Evolutionary conservation across 345 rosid species (phyloP), one percentile per base, ranked within the genome.

Genomic region (Populus ilicifolia): DNA sequence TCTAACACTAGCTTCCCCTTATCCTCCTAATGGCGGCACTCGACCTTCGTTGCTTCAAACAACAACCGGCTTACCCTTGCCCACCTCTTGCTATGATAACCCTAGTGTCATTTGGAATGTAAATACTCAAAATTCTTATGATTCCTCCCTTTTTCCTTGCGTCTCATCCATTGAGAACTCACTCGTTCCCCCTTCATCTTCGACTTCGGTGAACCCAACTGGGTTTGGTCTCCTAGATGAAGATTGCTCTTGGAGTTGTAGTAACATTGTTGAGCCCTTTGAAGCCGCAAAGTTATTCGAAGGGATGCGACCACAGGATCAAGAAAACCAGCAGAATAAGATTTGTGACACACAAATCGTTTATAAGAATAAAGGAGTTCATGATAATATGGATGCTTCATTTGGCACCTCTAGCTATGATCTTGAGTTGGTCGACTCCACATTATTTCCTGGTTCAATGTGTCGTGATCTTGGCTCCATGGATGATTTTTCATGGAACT

Each of bases 401-500:
- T 82, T 86, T 59, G 89, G 78, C 48, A 44, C 80, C 50, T 73
- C 75, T 69, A 78, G 76, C 76, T 86, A 82, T 68, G 83, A 84
- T 73, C 70, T 82, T 35, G 86, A 77, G 10, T 67, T 84, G 65
- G 70, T 82, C 74, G 87, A 82, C 41, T 75, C 89, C 7, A 71
- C 84, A 25, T 74, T 84, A 36, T 72, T 82, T 66, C 69, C 83
- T 33, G 75, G 76, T 46, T 75, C 84, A 68, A 74, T 82, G 30
- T 78, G 79, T 73, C 79, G 80, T 18, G 85, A 84, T 74, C 72
- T 86, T 25, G 39, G 59, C 75, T 78, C 79, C 21, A 74, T 84
- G 71, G 89, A 84, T 82, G 89, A 86, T 77, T 71, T 84, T 65
- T 79, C 82, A 67, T 86, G 89, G 89, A 83, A 77, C 82, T 86